Evolutionary conservation across 805 yeast species (phyloP), one percentile per base, ranked within the genome.

Genomic region (Barnettozyma populi): DNA sequence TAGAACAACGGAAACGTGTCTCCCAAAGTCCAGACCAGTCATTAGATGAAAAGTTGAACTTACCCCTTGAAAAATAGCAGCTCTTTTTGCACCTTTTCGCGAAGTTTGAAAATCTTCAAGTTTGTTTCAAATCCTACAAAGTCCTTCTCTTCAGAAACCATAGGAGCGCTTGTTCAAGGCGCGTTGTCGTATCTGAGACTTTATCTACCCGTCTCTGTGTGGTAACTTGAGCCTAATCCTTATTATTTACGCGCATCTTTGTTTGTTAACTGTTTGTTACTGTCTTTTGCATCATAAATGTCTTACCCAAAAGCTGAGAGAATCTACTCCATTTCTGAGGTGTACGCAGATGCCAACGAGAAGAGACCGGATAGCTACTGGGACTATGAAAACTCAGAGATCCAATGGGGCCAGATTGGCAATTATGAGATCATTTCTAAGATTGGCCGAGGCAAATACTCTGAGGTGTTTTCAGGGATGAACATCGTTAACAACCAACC

Each of bases 371-470:
- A 75, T 45, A 79, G 80, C 38, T 89, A 89, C 66, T 89, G 95
- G 90, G 95, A 89, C 65, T 88, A 88, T 62, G 95, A 86, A 55
- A 82, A 81, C 52, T 70, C 75, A 32, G 69, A 73, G 11, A 75
- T 83, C 29, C 74, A 74, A 38, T 83, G 87, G 87, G 83, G 86
- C 7, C 75, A 76, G 47, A 75, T 64, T 45, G 67, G 68, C 45
- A 69, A 79, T 59, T 85, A 84, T 62, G 97, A 90, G 64, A 85
- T 90, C 51, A 78, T 86, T 46, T 75, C 76, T 52, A 88, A 90
- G 67, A 84, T 90, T 18, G 97, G 97, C 13, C 77, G 96, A 48
- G 97, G 97, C 23, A 90, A 88, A 70, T 90, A 90, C 68, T 84
- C 95, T n/a, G 97, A 90, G 66, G 97, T 90, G 27, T 90, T 90